Evolutionary conservation across 176 grass and related monocot genomes (phyloP).

Genomic region (Secale cereale): DNA sequence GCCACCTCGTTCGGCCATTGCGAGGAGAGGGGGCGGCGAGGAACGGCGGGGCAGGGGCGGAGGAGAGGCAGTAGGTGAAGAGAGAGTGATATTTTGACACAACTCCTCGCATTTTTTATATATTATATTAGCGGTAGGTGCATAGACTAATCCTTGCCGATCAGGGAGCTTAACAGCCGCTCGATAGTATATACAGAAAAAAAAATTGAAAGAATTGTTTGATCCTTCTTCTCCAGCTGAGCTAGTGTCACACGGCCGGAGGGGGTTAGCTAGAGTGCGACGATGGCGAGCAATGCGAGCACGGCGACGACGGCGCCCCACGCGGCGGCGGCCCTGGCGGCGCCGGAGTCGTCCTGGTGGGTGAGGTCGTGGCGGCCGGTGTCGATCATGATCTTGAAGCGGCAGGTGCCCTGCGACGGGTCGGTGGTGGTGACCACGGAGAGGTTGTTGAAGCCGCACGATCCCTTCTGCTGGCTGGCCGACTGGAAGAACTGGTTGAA

Average conservation of each 20-base stretch:
- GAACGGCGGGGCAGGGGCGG: too few relatives aligned
- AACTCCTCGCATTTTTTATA: too few relatives aligned
- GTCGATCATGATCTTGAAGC: constrained; percentile 80
- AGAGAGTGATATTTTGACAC: too few relatives aligned
- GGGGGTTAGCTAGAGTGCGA: not conserved
- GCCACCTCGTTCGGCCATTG: too few relatives aligned
- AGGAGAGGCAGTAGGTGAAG: too few relatives aligned
- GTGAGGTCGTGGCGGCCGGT: constrained; percentile 43
- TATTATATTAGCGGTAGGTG: too few relatives aligned
- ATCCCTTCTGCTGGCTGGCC: constrained; percentile 51
- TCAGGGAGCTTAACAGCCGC: too few relatives aligned
- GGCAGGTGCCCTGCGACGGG: constrained; percentile 65
- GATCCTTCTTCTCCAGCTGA: too few relatives aligned
- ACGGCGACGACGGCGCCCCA: not conserved
- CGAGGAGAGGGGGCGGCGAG: too few relatives aligned
- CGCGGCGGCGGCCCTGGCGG: not conserved
- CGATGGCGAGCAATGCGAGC: not conserved
- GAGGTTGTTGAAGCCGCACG: constrained; percentile 67
- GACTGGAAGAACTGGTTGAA: constrained; percentile 94
- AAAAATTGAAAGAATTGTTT: too few relatives aligned
- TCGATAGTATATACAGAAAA: too few relatives aligned
- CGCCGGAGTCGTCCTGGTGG: not conserved
- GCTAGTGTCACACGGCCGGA: not conserved
- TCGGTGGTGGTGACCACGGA: constrained; percentile 60
- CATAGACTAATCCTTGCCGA: too few relatives aligned